Percentiles rank a stretch among this genome's conserved stretches.
phyloP scores from a whole-genome alignment of 768 basidiomycete genomes.

The Boletus rex-veris region DNA sequence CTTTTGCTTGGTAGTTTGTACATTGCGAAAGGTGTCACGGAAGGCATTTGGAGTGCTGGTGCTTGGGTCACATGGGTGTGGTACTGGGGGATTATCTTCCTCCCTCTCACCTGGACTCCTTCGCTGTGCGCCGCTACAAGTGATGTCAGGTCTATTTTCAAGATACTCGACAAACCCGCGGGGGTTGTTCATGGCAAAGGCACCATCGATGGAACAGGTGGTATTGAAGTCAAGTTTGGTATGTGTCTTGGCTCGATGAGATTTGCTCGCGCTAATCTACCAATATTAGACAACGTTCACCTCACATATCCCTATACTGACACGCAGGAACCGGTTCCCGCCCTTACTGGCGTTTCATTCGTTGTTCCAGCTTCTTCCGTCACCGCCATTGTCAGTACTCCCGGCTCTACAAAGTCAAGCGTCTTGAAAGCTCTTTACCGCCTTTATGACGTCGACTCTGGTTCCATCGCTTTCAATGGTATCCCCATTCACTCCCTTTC shows the following conservation, averaged over 20 bases:
- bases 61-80: constrained; percentile 30
- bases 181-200: constrained; percentile 84
- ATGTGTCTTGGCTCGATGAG: constrained; percentile 16
- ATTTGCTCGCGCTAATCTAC: not conserved
- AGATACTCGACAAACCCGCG: constrained; percentile 74
- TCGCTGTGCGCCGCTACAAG: constrained; percentile 73
- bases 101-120: constrained; percentile 33
- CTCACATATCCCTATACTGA: constrained; percentile 71
- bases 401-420: constrained; percentile 80
- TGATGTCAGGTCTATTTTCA: constrained; percentile 74
- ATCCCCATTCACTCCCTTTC: constrained; percentile 87
- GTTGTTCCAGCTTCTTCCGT: constrained; percentile 82
- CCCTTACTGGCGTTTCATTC: constrained; percentile 79
- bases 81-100: constrained; percentile 28
- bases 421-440: constrained; percentile 85
- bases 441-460: constrained; percentile 86
- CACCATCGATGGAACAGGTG: constrained; percentile 62
- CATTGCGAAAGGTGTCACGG: constrained; percentile 27
- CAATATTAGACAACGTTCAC: constrained; percentile 64
- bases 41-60: constrained; percentile 28
- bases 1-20: constrained; percentile 62
- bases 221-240: constrained; percentile 89
- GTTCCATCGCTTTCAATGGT: constrained; percentile 79
- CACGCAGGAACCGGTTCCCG: constrained; percentile 49
- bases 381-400: constrained; percentile 87